Percentiles rank a stretch among this genome's conserved stretches.
Evolutionary conservation across 2,329 filamentous ascomycete species (phyloP).

Genomic region (Blumeria hordei): DNA sequence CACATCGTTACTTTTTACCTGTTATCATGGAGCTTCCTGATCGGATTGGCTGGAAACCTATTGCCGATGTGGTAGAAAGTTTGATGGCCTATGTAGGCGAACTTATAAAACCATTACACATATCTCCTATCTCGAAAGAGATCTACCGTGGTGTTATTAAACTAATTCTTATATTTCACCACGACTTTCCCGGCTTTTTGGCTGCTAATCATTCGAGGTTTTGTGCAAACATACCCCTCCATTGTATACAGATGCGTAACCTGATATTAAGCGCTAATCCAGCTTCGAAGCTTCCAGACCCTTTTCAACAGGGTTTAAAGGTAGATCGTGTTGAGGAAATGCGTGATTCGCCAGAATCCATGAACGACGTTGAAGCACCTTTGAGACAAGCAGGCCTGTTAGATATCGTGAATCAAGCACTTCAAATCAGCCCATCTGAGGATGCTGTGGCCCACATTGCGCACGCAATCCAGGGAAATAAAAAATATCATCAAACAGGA

Average conservation of each 20-base stretch:
- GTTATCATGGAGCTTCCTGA: conserved; percentile 44
- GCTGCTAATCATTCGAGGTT: conserved; percentile 68
- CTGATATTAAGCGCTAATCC: conserved; percentile 54
- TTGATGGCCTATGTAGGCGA: conserved; percentile 54
- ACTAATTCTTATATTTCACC: conserved; percentile 63
- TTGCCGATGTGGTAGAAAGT: conserved; percentile 47
- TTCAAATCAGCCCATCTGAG: conserved; percentile 37
- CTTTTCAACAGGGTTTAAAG: conserved; percentile 48
- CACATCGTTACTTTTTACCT: conserved; percentile 69
- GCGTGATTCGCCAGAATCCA: conserved; percentile 38
- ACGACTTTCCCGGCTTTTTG: conserved; percentile 86
- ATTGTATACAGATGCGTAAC: conserved; percentile 74
- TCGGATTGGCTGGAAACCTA: conserved; percentile 50
- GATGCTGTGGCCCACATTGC: conserved; percentile 56
- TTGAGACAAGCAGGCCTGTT: conserved; percentile 31
- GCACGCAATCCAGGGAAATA: conserved; percentile 39
- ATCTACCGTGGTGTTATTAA: conserved; percentile 69
- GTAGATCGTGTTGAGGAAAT: conserved; percentile 55
- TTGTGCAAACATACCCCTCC: conserved; percentile 55
- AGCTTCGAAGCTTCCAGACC: conserved; percentile 48
- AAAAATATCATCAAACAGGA: conserved; percentile 29
- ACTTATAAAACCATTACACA: conserved; percentile 48
- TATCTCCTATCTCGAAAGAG: conserved; percentile 48
- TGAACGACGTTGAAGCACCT: conserved; percentile 29
- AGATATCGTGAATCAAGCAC: conserved; percentile 32